Evolutionary conservation across 208 protist genomes (phyloP).

Genomic region (Acanthamoeba royreba): DNA sequence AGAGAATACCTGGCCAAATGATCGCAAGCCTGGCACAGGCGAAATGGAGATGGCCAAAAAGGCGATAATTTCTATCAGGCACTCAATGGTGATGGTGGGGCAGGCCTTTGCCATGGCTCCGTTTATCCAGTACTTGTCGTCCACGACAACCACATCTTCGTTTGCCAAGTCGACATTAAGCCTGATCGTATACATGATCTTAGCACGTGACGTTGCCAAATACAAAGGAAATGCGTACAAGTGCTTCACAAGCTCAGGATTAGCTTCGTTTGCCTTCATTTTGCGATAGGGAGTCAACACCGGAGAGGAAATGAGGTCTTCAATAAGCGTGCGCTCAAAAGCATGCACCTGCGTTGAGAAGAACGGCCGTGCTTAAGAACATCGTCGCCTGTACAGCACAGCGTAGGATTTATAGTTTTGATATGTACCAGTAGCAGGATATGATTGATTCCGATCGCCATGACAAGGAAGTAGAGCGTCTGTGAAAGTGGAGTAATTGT

Average conservation of each 20-base stretch:
- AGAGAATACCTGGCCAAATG: background rate
- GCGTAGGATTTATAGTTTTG: background rate
- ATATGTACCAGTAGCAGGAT: background rate
- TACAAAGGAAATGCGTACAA: background rate
- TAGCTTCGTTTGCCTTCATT: background rate
- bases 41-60: constrained; percentile 29
- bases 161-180: background rate
- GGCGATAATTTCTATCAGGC: constrained; percentile 18
- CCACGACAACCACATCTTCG: constrained; percentile 4
- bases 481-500: background rate
- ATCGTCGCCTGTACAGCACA: background rate
- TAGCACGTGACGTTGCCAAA: background rate
- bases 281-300: background rate
- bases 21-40: background rate
- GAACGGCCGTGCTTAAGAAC: background rate
- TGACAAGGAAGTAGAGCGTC: constrained; percentile 20
- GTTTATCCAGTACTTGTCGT: constrained; percentile 26
- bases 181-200: background rate
- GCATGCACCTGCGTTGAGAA: background rate
- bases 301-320: background rate
- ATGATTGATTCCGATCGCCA: constrained; percentile 16
- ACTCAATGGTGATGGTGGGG: constrained; percentile 4
- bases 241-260: background rate
- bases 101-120: constrained; percentile 24
- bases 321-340: background rate